Percentiles rank a stretch among this genome's conserved stretches.
Evolutionary conservation across 2,329 filamentous ascomycete genomes (phyloP).

Genomic region (Chaetomiaceae sp.): DNA sequence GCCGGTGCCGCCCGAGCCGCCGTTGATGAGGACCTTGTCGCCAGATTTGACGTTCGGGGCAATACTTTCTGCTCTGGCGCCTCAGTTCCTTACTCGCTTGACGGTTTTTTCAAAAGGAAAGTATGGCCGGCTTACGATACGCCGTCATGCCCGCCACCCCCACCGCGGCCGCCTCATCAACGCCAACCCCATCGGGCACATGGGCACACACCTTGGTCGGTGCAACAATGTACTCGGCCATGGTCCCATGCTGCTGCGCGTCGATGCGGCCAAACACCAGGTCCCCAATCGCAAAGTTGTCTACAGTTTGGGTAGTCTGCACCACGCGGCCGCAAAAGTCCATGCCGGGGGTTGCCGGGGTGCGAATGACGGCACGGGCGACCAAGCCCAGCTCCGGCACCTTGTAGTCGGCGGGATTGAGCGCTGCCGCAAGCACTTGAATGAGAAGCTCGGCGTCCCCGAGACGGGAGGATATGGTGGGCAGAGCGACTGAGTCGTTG

Average conservation of each 20-base stretch:
- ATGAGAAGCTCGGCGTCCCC: slow-evolving; percentile 49
- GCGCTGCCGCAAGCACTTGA: slow-evolving; percentile 46
- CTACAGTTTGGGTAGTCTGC: slow-evolving; percentile 30
- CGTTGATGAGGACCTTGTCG: slow-evolving; percentile 61
- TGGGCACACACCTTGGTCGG: slow-evolving; percentile 31
- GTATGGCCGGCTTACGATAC: slow-evolving; percentile 36
- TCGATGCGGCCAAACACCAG: slow-evolving; percentile 42
- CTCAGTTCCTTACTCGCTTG: no score
- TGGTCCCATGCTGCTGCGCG: slow-evolving; percentile 32
- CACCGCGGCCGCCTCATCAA: slow-evolving; percentile 40
- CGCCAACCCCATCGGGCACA: slow-evolving; percentile 41
- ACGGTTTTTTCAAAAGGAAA: neutral
- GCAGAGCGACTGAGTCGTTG: slow-evolving; percentile 38
- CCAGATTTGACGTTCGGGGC: slow-evolving; percentile 44
- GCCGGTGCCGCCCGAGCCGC: slow-evolving; percentile 59
- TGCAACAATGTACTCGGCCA: slow-evolving; percentile 36
- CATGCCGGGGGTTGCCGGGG: slow-evolving; percentile 45
- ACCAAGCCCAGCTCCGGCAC: slow-evolving; percentile 47
- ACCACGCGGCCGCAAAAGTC: slow-evolving; percentile 47
- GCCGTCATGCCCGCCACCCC: slow-evolving; percentile 46
- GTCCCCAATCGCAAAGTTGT: slow-evolving; percentile 36
- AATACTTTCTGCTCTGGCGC: slow-evolving; percentile 34
- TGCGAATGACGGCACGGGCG: slow-evolving; percentile 35
- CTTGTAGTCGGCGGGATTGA: slow-evolving; percentile 66
- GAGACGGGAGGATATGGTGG: slow-evolving; percentile 33